Conservation (phyloP, 306 rosid species). For the Quercus agrifolia region DNA sequence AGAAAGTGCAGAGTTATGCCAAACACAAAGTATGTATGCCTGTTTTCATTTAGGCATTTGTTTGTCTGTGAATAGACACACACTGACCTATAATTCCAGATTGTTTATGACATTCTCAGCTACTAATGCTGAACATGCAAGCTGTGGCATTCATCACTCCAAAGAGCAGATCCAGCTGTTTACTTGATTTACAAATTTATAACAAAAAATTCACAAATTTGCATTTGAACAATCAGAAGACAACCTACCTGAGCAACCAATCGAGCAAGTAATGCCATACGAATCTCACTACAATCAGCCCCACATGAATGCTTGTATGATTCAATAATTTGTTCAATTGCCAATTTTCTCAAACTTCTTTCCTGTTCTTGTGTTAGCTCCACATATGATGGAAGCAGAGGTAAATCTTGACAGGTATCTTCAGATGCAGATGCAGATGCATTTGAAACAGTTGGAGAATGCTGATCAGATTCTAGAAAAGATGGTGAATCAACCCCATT, state of each 20-base stretch:
- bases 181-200: not conserved
- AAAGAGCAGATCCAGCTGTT: not conserved
- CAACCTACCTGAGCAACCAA: slow-evolving; percentile 85
- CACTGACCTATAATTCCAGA: not conserved
- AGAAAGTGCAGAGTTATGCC: not conserved
- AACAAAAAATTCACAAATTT: not conserved
- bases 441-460: slow-evolving; percentile 50
- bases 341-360: slow-evolving; percentile 54
- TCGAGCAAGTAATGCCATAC: slow-evolving; percentile 82
- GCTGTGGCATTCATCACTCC: not conserved
- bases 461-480: slow-evolving; percentile 57
- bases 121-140: slow-evolving; percentile 19
- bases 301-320: slow-evolving; percentile 58
- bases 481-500: slow-evolving; percentile 48
- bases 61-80: not conserved
- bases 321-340: slow-evolving; percentile 67
- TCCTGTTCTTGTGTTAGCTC: slow-evolving; percentile 74
- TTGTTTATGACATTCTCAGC: not conserved
- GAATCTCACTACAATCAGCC: slow-evolving; percentile 65
- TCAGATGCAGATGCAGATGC: slow-evolving; percentile 59
- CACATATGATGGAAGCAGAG: slow-evolving; percentile 69
- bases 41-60: not conserved
- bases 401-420: slow-evolving; percentile 77
- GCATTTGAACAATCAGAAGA: slow-evolving; percentile 8
- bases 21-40: not conserved